phyloP scores from a whole-genome alignment of 2,329 filamentous ascomycete genomes.

The Claviceps pazoutovae region DNA sequence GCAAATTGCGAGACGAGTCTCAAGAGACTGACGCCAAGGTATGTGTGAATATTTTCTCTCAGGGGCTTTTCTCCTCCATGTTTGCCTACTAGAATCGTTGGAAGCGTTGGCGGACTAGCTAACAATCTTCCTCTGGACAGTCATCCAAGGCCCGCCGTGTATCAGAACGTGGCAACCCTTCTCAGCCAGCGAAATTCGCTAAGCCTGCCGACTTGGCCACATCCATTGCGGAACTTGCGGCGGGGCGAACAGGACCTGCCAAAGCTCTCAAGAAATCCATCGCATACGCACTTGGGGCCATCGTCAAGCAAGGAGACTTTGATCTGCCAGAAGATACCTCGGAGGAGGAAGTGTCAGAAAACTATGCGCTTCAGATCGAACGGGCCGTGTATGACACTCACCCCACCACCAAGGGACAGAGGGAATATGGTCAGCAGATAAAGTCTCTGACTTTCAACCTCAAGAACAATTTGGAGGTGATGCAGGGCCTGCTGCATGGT shows the following conservation, averaged over 20 bases:
- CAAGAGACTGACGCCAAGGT: constrained; percentile 39
- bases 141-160: constrained; percentile 37
- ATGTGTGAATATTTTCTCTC: constrained; percentile 8
- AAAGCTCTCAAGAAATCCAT: constrained; percentile 59
- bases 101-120: background rate
- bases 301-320: constrained; percentile 52
- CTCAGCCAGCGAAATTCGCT: constrained; percentile 26
- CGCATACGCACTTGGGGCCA: constrained; percentile 46
- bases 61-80: no score
- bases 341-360: constrained; percentile 50
- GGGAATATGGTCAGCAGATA: constrained; percentile 48
- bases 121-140: constrained; percentile 14
- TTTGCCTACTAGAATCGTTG: no score
- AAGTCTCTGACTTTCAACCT: constrained; percentile 73
- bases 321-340: constrained; percentile 49
- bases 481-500: constrained; percentile 59
- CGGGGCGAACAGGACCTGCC: constrained; percentile 53
- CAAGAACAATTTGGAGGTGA: constrained; percentile 72
- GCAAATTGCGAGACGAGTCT: constrained; percentile 44
- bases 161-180: constrained; percentile 31
- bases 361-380: constrained; percentile 67
- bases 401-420: constrained; percentile 27
- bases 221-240: constrained; percentile 41
- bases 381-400: constrained; percentile 49
- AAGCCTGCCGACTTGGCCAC: constrained; percentile 38